These are phyloP conservation scores for Camelina sativa DNA, from an alignment of 345 rosid species.

Conservation along the genomic window DNA sequence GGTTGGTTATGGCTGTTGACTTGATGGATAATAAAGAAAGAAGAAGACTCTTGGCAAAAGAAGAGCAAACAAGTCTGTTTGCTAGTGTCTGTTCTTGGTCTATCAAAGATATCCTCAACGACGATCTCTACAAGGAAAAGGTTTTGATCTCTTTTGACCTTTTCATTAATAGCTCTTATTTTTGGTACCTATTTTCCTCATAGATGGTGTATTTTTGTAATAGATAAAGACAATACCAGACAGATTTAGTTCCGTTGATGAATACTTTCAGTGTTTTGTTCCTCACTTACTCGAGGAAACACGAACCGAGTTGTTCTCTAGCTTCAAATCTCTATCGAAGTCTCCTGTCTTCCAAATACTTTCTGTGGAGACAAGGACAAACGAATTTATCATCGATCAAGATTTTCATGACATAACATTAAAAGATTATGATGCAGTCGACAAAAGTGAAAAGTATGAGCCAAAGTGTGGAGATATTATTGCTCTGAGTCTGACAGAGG, in stretches of 20 bases:
- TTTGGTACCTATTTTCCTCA: neutral
- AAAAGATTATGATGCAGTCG: neutral
- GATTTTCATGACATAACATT: neutral
- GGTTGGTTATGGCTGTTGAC: neutral
- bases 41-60: constrained; percentile 1
- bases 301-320: constrained; percentile 41
- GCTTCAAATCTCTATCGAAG: constrained; percentile 29
- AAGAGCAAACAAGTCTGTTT: constrained; percentile 9
- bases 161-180: neutral
- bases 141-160: neutral
- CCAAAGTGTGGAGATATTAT: constrained; percentile 10
- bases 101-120: constrained; percentile 41
- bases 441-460: neutral
- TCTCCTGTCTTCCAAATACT: constrained; percentile 21
- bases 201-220: neutral
- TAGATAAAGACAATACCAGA: constrained; percentile 41
- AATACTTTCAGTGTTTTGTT: constrained; percentile 42
- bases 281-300: constrained; percentile 48
- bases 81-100: constrained; percentile 49
- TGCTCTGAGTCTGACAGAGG: neutral
- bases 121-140: neutral
- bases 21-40: constrained; percentile 10
- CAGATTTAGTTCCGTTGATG: constrained; percentile 25
- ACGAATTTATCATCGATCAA: neutral
- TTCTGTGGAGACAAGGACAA: neutral